phyloP scores from a whole-genome alignment of 1,139 yeast genomes.

The Candida sp. region DNA sequence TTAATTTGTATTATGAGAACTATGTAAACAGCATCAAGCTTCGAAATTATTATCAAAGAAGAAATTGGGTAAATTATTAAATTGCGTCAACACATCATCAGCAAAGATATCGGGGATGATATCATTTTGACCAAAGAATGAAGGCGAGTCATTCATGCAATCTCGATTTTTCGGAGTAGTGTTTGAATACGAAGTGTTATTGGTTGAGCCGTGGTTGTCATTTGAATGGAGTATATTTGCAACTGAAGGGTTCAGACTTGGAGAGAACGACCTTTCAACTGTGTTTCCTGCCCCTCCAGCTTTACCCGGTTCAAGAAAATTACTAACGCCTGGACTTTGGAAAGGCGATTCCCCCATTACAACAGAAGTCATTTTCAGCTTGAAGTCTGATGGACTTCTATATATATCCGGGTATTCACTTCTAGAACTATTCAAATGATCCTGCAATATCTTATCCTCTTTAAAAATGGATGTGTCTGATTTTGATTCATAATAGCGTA shows the following conservation, averaged over 20 bases:
- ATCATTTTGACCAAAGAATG: constrained; percentile 10
- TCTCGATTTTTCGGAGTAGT: neutral
- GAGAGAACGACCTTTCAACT: constrained; percentile 10
- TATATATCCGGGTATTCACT: constrained; percentile 23
- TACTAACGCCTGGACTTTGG: constrained; percentile 1
- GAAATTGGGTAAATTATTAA: constrained; percentile 32
- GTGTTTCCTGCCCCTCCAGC: constrained; percentile 6
- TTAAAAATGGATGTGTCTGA: constrained; percentile 7
- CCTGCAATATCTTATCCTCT: constrained; percentile 11
- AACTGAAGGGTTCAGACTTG: constrained; percentile 21
- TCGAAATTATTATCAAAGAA: constrained; percentile 37
- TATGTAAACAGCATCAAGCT: constrained; percentile 7
- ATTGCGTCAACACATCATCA: constrained; percentile 14
- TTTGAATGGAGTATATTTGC: constrained; percentile 20
- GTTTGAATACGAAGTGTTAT: constrained; percentile 1
- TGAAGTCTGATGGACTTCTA: constrained; percentile 7
- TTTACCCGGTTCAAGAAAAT: constrained; percentile 4
- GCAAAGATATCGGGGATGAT: constrained; percentile 12
- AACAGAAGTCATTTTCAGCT: constrained; percentile 9
- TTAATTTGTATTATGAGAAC: too few species aligned
- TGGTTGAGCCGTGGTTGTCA: neutral
- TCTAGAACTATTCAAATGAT: constrained; percentile 20
- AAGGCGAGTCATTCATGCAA: constrained; percentile 6
- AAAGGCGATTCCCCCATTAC: constrained; percentile 14
- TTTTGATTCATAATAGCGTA: constrained; percentile 14